These are phyloP conservation scores for Pichia deserticola DNA, from an alignment of 805 yeast species.

Conservation along the genomic window DNA sequence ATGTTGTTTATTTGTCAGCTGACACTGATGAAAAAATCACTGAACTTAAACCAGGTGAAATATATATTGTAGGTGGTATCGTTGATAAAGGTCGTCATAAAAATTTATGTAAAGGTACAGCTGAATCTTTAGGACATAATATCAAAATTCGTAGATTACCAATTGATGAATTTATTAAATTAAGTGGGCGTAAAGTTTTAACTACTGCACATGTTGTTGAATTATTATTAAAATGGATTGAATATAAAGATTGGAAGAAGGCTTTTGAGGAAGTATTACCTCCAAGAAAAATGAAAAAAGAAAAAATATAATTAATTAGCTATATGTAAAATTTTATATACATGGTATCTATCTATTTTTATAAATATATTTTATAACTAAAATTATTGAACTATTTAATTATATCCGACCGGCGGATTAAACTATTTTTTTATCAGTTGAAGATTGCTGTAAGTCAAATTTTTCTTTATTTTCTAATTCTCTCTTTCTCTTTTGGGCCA, in stretches of 20 bases:
- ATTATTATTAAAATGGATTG: conserved; percentile 72
- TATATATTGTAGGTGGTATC: conserved; percentile 90
- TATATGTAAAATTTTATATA: background rate
- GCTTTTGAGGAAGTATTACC: conserved; percentile 90
- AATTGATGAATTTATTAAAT: conserved; percentile 71
- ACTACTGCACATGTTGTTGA: conserved; percentile 96
- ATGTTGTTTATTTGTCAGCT: conserved; percentile 69
- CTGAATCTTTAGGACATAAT: conserved; percentile 48
- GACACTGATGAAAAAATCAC: conserved; percentile 71
- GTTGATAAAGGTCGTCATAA: conserved; percentile 93
- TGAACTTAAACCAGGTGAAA: conserved; percentile 56
- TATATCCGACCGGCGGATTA: conserved; percentile 1
- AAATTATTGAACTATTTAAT: no score
- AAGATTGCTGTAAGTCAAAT: no score
- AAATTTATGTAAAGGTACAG: conserved; percentile 72
- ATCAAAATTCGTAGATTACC: conserved; percentile 75
- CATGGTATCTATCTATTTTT: no score
- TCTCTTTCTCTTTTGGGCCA: conserved; percentile 5
- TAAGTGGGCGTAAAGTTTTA: conserved; percentile 81
- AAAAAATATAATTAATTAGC: background rate
- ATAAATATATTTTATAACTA: no score
- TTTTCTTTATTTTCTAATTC: background rate
- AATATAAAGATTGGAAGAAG: conserved; percentile 69
- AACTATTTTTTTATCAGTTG: background rate
- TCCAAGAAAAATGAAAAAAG: conserved; percentile 48